A percentile compares a stretch with the other conserved stretches of the same genome.
phyloP scores from a whole-genome alignment of 1,284 basidiomycete species.

The Ceratobasidium sp. region DNA sequence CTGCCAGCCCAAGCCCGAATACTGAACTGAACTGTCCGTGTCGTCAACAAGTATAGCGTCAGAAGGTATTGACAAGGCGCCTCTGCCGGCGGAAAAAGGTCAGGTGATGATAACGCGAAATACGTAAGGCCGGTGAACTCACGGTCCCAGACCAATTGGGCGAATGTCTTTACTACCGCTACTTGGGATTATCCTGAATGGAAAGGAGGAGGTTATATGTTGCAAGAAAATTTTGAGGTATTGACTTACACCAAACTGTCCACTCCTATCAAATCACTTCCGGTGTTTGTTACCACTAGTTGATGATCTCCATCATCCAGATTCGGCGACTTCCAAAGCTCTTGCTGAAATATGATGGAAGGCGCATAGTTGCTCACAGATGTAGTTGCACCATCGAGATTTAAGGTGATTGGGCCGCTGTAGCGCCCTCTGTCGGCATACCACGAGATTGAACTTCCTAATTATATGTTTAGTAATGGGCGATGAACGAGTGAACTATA shows the following conservation, averaged over 20 bases:
- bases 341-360: not conserved
- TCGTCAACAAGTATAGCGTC: not conserved
- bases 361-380: not conserved
- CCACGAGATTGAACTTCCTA: not conserved
- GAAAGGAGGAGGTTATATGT: not conserved
- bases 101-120: too few species aligned
- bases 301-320: not conserved
- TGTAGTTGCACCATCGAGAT: not conserved
- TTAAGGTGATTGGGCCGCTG: not conserved
- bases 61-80: not conserved
- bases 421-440: not conserved
- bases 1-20: not conserved
- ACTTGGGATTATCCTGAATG: not conserved
- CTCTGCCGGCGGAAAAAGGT: not conserved
- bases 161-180: not conserved
- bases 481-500: too few species aligned
- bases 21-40: not conserved
- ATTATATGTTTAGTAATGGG: too few species aligned
- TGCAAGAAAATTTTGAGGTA: too few species aligned
- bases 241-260: not conserved
- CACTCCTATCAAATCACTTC: not conserved
- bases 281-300: not conserved
- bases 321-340: not conserved
- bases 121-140: not conserved
- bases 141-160: not conserved